Evolutionary conservation across 2,329 filamentous ascomycete genomes (phyloP), one percentile per base, ranked within the genome.

Genomic region (Penicillium sp.): DNA sequence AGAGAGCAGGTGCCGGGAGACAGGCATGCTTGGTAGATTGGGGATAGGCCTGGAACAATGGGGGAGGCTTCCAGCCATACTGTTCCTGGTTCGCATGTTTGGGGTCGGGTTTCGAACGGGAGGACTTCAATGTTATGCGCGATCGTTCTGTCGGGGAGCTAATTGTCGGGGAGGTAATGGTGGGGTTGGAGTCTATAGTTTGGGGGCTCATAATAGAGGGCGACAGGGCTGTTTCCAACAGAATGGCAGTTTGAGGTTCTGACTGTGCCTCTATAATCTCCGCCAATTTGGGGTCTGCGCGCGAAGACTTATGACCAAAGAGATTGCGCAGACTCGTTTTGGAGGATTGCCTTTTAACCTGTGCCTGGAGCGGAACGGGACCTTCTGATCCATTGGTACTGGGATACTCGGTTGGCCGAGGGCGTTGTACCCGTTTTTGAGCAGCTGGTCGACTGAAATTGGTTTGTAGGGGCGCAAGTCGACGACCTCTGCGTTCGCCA

Each of bases 31-130:
- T 92, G 64, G 91, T 83, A 3, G 91, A 86, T 73, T 96, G 92
- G 0, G 90, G 89, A 70, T 92, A 96, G 13, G 90, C 91, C 72
- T 96, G 89, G 72, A 93, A 96, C 13, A 97, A 78, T 2, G 91
- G 90, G 7, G 91, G 90, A 17, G 87, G 83, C 55, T 85, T 83
- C 87, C 87, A 90, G 13, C 66, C 66, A 29, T 64, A 66, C 66
- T 68, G 57, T 66, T 72, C 65, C 53, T 64, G 61, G 10, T 62
- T 61, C 2, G 61, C 42, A 1, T 61, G 49, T 39, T 70, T 66
- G 29, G 68, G 60, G 12, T 71, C 73, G 2, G 63, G 56, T 49
- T 56, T 65, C 10, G 63, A 51, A n/a, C 67, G 66, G 36, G 61
- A 41, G 8, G 66, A 68, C 17, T 67, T 64, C 13, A 65, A 57